Evolutionary conservation across 2,329 filamentous ascomycete species (phyloP), one percentile per base, ranked within the genome.

Genomic region (Claviceps purpurea): DNA sequence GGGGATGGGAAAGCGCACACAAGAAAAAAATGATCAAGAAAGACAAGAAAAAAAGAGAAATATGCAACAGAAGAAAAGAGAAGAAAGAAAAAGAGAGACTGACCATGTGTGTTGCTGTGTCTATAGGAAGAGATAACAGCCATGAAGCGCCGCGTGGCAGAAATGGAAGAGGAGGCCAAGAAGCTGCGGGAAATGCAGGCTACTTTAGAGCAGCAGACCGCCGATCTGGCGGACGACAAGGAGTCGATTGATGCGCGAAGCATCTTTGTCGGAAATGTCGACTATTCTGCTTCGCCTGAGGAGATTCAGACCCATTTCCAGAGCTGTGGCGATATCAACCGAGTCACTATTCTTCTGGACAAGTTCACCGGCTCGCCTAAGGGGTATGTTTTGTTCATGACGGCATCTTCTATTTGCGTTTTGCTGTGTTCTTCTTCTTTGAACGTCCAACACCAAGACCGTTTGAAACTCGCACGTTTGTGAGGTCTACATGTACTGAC

Each of bases 351-450:
- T 59, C 74, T 98, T 60, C 74, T 98, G 60, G 93, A 98, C 73
- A 98, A 98, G 74, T 97, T 96, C 65, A 95, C 90, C 11, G 93
- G 93, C 57, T 90, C 97, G 75, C 93, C 93, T n/a, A 98, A 98
- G 76, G 93, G 93, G 90, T 95, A 75, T 11, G 39, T 53, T 43
- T 34, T 44, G 24, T 40, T 47, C 16, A 20, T 37, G 14, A 22
- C 10, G 10, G 30, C 30, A 22, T 16, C 14, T 14, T 16, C 20
- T 16, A 26, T n/a, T 26, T 30, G 14, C 16, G n/a, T 24, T 24
- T 14, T 24, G 5, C n/a, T 14, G 13, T 20, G n/a, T 13, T 20
- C 2, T 34, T 18, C 18, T 34, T 46, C 7, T 11, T 41, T 16
- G 26, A 11, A 34, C 3, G 30, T 34, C 30, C 30, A 34, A 34